A percentile compares a stretch with the other conserved stretches of the same genome.
These are phyloP conservation scores for Tuber microsphaerosporum DNA, from an alignment of 495 filamentous ascomycete genomes.

Conservation along the genomic window DNA sequence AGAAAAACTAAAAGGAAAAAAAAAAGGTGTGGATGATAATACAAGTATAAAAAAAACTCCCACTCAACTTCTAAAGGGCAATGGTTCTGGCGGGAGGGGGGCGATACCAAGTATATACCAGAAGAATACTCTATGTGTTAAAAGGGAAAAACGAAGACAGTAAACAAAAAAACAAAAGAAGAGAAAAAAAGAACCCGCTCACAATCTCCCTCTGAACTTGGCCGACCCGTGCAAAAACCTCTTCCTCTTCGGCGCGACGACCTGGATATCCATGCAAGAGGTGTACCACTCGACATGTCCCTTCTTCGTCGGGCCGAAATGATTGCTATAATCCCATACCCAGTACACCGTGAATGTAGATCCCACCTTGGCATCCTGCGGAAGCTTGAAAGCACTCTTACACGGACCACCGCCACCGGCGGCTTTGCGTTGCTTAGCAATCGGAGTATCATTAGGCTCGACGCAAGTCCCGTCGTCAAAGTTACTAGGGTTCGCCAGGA, in stretches of 20 bases:
- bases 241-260: conserved; percentile 13
- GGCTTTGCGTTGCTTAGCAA: conserved; percentile 8
- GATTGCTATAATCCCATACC: conserved; percentile 37
- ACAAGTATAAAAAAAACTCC: neutral
- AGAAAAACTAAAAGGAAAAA: neutral
- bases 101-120: neutral
- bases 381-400: conserved; percentile 31
- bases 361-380: conserved; percentile 21
- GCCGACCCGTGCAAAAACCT: conserved; percentile 2
- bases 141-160: neutral
- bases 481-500: conserved; percentile 12
- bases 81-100: neutral
- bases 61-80: neutral
- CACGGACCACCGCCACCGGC: conserved; percentile 24
- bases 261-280: conserved; percentile 38
- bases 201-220: neutral
- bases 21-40: neutral
- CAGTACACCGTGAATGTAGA: conserved; percentile 34
- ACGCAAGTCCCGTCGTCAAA: conserved; percentile 37
- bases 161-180: neutral
- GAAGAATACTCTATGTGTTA: neutral
- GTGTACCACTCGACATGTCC: conserved; percentile 35
- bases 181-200: neutral
- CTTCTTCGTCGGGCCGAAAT: conserved; percentile 19
- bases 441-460: conserved; percentile 16